Evolutionary conservation across 768 basidiomycete species (phyloP), one percentile per base, ranked within the genome.

Genomic region (Leccinum barrowsii): DNA sequence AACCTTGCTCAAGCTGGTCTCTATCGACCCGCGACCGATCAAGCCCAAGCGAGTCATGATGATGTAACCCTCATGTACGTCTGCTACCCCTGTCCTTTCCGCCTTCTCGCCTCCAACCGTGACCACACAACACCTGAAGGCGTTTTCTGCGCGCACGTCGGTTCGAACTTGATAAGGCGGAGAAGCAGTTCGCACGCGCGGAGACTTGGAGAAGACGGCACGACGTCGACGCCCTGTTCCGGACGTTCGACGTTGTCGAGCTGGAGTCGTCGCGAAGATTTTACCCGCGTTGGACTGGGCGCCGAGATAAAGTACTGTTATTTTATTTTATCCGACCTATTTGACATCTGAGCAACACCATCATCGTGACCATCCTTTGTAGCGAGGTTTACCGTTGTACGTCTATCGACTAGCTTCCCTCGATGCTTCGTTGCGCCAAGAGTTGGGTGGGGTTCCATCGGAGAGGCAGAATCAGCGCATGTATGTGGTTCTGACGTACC

Each of bases 281-380:
- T 60, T 94, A 92, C 73, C 89, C 90, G 1, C 80, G 87, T 32
- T 92, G 89, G 89, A 92, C 89, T 0, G 91, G 90, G 0, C 77
- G 86, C 48, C 76, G 89, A 62, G 87, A 91, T 69, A 89, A 87
- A 76, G 90, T 86, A 63, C 11, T 52, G n/a, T 28, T 4, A 4
- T 47, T 24, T 22, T 7, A 10, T 2, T 28, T 12, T 28, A 42
- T 40, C 4, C 2, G 37, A 15, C 22, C 28, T 21, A 37, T 59
- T 21, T 58, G 17, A 24, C 4, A 7, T 35, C 54, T 44, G 42
- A 30, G 13, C 37, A 44, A 49, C 15, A 22, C 21, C 13, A 15
- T 13, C n/a, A 54, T 26, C 30, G 30, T 26, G 21, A 26, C 12
- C 35, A 44, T 28, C 2, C 44, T 47, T 26, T 52, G 19, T 58